Evolutionary conservation across 1,284 basidiomycete genomes (phyloP).

Genomic region (Ceratobasidium sp.): DNA sequence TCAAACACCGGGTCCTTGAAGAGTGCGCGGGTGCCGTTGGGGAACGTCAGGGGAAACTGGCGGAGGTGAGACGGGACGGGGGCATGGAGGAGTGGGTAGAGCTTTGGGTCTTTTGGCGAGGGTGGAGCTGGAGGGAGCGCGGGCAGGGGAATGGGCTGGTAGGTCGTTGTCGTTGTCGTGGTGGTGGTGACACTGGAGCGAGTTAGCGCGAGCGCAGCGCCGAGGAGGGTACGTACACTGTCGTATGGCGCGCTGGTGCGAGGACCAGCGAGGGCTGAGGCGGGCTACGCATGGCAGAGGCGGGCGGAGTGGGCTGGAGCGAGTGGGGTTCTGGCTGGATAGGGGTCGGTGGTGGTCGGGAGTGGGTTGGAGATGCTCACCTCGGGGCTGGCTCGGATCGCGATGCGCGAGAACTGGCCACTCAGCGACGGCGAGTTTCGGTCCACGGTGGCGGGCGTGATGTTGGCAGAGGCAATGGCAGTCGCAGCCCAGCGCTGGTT

Average conservation of each 20-base stretch:
- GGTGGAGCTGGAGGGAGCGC: constrained; percentile 65
- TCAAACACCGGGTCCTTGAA: constrained; percentile 54
- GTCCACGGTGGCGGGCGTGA: constrained; percentile 29
- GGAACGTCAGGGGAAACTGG: constrained; percentile 76
- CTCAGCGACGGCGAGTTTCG: constrained; percentile 25
- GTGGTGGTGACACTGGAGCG: constrained; percentile 76
- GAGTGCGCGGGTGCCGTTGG: constrained; percentile 75
- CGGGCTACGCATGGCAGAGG: constrained; percentile 23
- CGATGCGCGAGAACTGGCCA: constrained; percentile 37
- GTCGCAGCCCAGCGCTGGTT: constrained; percentile 10
- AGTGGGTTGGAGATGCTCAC: neutral
- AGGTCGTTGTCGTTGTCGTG: constrained; percentile 82
- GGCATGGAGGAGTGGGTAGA: constrained; percentile 75
- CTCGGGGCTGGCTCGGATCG: constrained; percentile 31
- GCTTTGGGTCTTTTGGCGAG: constrained; percentile 76
- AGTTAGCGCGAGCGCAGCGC: neutral
- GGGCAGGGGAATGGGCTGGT: constrained; percentile 80
- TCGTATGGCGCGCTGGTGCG: constrained; percentile 42
- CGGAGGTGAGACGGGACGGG: constrained; percentile 70
- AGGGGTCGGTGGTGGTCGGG: constrained; percentile 10
- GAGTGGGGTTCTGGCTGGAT: constrained; percentile 13
- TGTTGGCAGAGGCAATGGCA: neutral
- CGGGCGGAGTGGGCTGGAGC: constrained; percentile 17
- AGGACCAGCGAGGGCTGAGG: constrained; percentile 40
- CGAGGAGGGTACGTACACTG: constrained; percentile 40